Base-by-base conservation (phyloP, 306 rosid species). In the Rosa persica region DNA sequence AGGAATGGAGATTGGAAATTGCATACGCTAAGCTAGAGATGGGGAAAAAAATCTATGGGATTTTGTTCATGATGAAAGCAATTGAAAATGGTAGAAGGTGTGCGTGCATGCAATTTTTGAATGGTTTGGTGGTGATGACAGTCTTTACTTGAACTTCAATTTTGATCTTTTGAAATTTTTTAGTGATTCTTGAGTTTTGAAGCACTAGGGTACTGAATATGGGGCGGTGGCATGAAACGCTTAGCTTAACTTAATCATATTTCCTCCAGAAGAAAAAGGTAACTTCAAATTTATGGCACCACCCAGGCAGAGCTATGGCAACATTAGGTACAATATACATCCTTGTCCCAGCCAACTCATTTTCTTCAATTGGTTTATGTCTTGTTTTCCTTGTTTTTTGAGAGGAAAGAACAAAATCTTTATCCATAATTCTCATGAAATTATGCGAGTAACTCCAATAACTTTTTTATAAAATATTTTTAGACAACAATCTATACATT, bases 1-100 rank as follows among this genome's bases (percentile, higher is more conserved):
- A 27, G 81, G 64, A 19, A 69, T 71, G 79, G 38, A 84, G 84
- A 72, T 80, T 74, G 89, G 88, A 87, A 86, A 48, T 58, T 76
- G 57, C 54, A 75, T 76, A 86, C 87, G 88, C 85, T 8, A 86
- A 76, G 78, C 70, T 49, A 76, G 73, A 36, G 42, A 60, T 16
- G 51, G 20, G 5, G 19, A 49, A 55, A 11, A 5, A 43, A 49
- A 25, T 17, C 51, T 1, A 12, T 22, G 60, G 23, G 30, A 74
- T 49, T 34, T 17, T 52, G 65, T 12, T 30, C 69, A 52, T 46
- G 67, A 79, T 71, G 75, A 72, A 76, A 72, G 57, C 36, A 49
- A 46, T 54, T 12, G 67, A 15, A 71, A 79, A 27, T 40, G 67
- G 15, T 13, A 65, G 34, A 30, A 30, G 9, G 44, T 25, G 3